Conservation (phyloP, 148 eudicot genomes). For the Oxyria digyna region DNA sequence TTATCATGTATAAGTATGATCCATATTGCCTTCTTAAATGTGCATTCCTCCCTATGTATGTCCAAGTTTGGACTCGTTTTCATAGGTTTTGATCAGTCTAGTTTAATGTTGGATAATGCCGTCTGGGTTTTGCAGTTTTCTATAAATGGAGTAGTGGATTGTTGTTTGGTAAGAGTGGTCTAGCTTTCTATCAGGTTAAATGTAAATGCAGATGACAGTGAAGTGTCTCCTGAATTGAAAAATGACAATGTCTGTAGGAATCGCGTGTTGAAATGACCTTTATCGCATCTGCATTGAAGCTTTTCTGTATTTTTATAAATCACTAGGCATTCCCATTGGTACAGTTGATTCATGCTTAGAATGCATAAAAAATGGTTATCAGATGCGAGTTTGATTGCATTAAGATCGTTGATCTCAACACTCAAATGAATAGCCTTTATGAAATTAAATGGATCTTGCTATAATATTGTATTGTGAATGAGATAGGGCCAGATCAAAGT, state of each 20-base stretch:
- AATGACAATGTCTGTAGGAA: background rate
- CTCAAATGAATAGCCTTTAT: background rate
- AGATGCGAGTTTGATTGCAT: background rate
- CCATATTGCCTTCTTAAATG: conserved; percentile 3
- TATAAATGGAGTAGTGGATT: background rate
- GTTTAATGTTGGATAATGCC: background rate
- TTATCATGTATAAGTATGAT: background rate
- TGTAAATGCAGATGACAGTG: background rate
- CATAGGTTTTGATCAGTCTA: background rate
- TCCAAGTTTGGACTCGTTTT: background rate
- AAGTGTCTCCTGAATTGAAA: background rate
- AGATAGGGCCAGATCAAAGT: background rate
- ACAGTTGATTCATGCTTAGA: background rate
- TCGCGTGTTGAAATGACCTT: background rate
- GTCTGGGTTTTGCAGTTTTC: background rate
- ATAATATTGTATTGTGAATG: background rate
- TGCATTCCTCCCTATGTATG: background rate
- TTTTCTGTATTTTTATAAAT: background rate
- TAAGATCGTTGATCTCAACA: background rate
- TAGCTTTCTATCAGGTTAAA: background rate
- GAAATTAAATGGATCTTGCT: background rate
- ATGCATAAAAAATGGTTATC: background rate
- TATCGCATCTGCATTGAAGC: background rate
- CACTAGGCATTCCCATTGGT: background rate
- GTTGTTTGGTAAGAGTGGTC: no score